Evolutionary conservation across 2,329 filamentous ascomycete genomes (phyloP), one percentile per base, ranked within the genome.

Genomic region (Sporothrix variecibatus): DNA sequence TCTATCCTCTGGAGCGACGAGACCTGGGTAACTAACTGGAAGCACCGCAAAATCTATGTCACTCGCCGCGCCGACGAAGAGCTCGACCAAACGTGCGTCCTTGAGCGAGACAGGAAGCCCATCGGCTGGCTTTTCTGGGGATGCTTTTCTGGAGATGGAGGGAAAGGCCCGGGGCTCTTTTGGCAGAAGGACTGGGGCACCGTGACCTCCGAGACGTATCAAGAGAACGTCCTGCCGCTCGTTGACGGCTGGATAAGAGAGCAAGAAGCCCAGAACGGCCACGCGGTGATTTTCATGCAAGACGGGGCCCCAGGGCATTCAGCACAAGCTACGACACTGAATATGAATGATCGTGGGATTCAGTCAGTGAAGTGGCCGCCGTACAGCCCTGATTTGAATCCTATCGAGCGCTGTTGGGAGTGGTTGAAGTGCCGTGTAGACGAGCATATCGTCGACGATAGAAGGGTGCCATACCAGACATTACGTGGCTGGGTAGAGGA

Each of bases 111-210:
- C 40, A 74, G 77, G 51, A 64, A 75, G n/a, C 78, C 78, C 70
- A 46, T 70, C 28, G 78, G 80, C 2, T 80, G 74, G 78, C 81
- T 80, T 76, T 81, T 81, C 71, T 81, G 75, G 77, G 80, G 75
- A 15, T 78, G 75, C 65, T 80, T 81, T 75, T 76, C 72, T 69
- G 77, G 79, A 31, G 49, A 23, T 46, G 60, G 53, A 8, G 56
- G 56, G 15, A 60, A 15, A 75, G 79, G 79, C 8, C 78, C 76
- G 43, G 75, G 74, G 23, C 67, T 81, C 26, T 80, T 81, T 73
- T 81, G 75, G 79, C 78, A 80, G 76, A 81, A 81, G 75, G 79
- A 80, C 56, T 81, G 75, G 79, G 77, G 77, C 31, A 74, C 53
- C 43, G 80, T 81, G 40, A 78, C 76, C n/a, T 69, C 64, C 11